Conservation (phyloP, 805 yeast species). For the Myxozyma lipomycoides region DNA sequence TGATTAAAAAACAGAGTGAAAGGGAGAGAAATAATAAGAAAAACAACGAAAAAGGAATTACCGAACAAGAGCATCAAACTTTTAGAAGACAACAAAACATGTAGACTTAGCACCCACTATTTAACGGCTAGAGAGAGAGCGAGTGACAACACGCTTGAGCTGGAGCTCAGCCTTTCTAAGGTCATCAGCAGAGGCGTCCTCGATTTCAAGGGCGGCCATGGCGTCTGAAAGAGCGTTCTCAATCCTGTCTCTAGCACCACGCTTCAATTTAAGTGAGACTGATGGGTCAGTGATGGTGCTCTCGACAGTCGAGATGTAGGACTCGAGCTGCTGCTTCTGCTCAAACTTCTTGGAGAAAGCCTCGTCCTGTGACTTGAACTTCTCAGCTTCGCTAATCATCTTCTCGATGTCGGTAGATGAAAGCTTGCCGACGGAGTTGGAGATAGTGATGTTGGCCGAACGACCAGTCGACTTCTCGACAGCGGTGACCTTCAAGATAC, state of each 20-base stretch:
- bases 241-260: constrained; percentile 93
- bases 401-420: constrained; percentile 94
- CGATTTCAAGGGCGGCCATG: constrained; percentile 93
- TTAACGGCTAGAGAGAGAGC: constrained; percentile 27
- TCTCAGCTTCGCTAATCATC: constrained; percentile 98
- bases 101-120: too few species aligned
- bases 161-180: constrained; percentile 98
- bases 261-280: constrained; percentile 95
- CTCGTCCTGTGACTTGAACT: constrained; percentile 97
- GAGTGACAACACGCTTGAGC: constrained; percentile 89
- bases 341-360: constrained; percentile 99
- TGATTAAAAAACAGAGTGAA: not conserved
- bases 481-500: constrained; percentile 98
- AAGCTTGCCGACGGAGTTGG: constrained; percentile 98
- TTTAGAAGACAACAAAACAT: not conserved
- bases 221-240: constrained; percentile 98
- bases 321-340: constrained; percentile 98
- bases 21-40: not conserved
- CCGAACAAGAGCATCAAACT: not conserved
- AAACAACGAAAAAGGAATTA: not conserved
- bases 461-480: constrained; percentile 98
- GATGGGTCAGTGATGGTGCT: constrained; percentile 97
- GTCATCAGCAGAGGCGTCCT: constrained; percentile 95
- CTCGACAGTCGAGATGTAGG: constrained; percentile 95
- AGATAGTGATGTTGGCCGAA: constrained; percentile 96